Evolutionary conservation across 2,329 filamentous ascomycete species (phyloP).

Genomic region (Talaromyces sp.): DNA sequence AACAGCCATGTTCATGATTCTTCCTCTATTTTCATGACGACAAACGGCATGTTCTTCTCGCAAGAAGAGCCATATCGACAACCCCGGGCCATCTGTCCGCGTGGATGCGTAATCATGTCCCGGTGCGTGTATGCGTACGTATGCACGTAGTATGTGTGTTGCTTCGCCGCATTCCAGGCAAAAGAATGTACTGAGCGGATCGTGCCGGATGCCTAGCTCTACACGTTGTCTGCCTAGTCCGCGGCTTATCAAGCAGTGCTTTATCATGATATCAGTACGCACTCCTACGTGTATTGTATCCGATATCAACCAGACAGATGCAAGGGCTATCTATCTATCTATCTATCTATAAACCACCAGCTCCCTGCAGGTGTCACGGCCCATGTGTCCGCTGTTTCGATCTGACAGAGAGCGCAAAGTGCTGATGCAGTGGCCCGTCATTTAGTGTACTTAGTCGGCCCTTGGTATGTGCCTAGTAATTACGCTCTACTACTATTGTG

Average conservation of each 20-base stretch:
- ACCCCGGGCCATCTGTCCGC: neutral
- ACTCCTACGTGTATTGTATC: neutral
- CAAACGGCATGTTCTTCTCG: neutral
- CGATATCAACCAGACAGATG: neutral
- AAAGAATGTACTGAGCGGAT: neutral
- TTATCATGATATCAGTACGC: neutral
- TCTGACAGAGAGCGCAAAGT: neutral
- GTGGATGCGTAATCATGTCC: neutral
- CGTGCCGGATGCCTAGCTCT: neutral
- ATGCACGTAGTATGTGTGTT: neutral
- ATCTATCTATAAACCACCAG: neutral
- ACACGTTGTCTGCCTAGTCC: neutral
- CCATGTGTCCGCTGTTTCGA: neutral
- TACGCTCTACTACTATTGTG: neutral
- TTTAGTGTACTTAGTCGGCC: neutral
- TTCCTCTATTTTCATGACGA: neutral
- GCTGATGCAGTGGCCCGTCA: neutral
- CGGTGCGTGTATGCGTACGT: neutral
- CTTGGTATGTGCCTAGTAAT: neutral
- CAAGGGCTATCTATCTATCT: neutral
- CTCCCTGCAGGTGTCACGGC: neutral
- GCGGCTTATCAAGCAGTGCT: neutral
- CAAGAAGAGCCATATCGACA: neutral
- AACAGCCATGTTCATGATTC: neutral
- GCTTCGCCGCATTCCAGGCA: conserved; percentile 1